Conservation (phyloP, 305 asterid species). For the Rubia peregrina region DNA sequence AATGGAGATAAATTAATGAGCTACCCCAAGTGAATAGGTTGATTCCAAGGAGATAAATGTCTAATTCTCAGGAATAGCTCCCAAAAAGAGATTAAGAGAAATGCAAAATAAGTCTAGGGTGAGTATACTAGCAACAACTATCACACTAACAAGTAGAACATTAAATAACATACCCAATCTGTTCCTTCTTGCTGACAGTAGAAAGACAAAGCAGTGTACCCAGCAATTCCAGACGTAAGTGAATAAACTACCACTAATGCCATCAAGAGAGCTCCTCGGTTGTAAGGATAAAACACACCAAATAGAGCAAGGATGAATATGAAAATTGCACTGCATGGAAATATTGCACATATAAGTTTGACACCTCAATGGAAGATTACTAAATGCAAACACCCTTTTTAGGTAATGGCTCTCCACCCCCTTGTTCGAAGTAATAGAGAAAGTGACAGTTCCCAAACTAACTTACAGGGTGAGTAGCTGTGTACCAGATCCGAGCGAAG, state of each 20-base stretch:
- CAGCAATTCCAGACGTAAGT: slow-evolving; percentile 31
- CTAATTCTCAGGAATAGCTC: too few species aligned
- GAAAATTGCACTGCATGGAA: slow-evolving; percentile 18
- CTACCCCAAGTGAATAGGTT: too few species aligned
- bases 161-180: slow-evolving; percentile 20
- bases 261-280: slow-evolving; percentile 27
- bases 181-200: slow-evolving; percentile 30
- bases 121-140: background rate
- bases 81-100: too few species aligned
- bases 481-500: slow-evolving; percentile 76
- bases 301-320: slow-evolving; percentile 23
- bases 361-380: background rate
- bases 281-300: slow-evolving; percentile 27
- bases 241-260: slow-evolving; percentile 25
- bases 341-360: background rate
- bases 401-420: background rate
- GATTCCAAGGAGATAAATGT: too few species aligned
- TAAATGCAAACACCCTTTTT: background rate
- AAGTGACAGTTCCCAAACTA: background rate
- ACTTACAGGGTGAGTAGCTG: slow-evolving; percentile 44
- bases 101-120: background rate
- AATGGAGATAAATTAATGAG: too few species aligned
- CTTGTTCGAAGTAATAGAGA: too few species aligned
- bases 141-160: background rate
- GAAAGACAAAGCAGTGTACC: slow-evolving; percentile 26